These are phyloP conservation scores for Colletotrichum australisinense DNA, from an alignment of 2,329 filamentous ascomycete species.

Conservation along the genomic window DNA sequence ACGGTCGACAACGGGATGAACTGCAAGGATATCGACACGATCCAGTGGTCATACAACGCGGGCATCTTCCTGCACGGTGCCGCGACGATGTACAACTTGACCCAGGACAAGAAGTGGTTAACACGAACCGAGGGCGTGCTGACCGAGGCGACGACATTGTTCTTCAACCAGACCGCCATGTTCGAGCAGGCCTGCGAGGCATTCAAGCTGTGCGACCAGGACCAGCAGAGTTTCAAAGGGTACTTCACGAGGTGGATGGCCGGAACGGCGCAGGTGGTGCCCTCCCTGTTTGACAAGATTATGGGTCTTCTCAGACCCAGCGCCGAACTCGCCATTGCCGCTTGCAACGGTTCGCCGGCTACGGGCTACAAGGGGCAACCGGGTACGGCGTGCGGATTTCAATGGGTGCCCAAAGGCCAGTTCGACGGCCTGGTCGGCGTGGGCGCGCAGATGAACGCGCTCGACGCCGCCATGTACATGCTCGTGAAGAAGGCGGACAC, in stretches of 20 bases:
- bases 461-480: conserved; percentile 72
- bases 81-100: conserved; percentile 72
- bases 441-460: conserved; percentile 76
- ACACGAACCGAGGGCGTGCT: conserved; percentile 69
- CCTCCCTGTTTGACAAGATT: conserved; percentile 61
- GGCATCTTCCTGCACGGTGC: conserved; percentile 73
- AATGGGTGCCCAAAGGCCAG: conserved; percentile 63
- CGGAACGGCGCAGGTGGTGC: conserved; percentile 64
- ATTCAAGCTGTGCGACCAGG: conserved; percentile 70
- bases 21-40: conserved; percentile 64
- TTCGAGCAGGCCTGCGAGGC: conserved; percentile 76
- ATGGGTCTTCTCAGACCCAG: conserved; percentile 62
- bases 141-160: conserved; percentile 59
- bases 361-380: conserved; percentile 61
- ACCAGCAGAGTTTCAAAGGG: conserved; percentile 82
- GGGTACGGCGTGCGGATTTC: conserved; percentile 75
- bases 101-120: conserved; percentile 65
- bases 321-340: conserved; percentile 62
- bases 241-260: conserved; percentile 78
- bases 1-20: conserved; percentile 49
- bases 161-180: conserved; percentile 68
- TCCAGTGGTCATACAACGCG: conserved; percentile 78
- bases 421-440: conserved; percentile 74
- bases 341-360: conserved; percentile 60
- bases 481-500: conserved; percentile 54